Evolutionary conservation across 2,329 filamentous ascomycete genomes (phyloP).

Genomic region (Trichoderma asperellum): DNA sequence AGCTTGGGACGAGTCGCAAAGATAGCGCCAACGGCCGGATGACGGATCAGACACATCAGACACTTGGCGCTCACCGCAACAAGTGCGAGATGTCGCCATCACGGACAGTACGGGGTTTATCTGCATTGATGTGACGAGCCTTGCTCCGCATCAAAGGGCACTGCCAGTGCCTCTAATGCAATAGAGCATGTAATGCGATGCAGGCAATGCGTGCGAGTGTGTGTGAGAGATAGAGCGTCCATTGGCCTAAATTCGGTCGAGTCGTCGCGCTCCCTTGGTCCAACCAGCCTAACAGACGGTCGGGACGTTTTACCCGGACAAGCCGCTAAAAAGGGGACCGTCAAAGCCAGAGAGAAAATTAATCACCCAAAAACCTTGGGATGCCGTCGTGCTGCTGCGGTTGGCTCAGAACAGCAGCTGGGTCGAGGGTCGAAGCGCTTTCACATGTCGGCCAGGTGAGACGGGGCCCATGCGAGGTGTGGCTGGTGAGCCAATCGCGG

Average conservation of each 20-base stretch:
- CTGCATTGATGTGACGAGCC: constrained; percentile 3
- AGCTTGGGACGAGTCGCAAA: not conserved
- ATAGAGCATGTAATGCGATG: not conserved
- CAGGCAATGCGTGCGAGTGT: not conserved
- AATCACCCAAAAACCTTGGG: constrained; percentile 19
- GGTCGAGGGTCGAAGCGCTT: not conserved
- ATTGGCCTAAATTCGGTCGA: constrained; percentile 2
- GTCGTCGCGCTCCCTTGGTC: not conserved
- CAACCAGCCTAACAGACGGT: not conserved
- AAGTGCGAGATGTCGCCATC: constrained; percentile 1
- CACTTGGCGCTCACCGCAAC: constrained; percentile 9
- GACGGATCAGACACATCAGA: not conserved
- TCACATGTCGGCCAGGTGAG: constrained; percentile 23
- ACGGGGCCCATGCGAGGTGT: constrained; percentile 9
- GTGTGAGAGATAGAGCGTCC: not conserved
- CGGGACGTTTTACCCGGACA: constrained; percentile 25
- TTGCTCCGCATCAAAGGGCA: not conserved
- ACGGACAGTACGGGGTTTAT: constrained; percentile 1
- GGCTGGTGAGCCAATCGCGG: constrained; percentile 21
- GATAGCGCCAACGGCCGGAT: constrained; percentile 4
- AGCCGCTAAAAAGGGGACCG: constrained; percentile 9
- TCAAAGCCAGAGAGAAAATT: not conserved
- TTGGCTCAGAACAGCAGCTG: constrained; percentile 28
- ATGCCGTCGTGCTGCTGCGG: constrained; percentile 28
- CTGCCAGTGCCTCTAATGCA: not conserved